Conservation (phyloP, 805 yeast species). For the Candida silvatica region DNA sequence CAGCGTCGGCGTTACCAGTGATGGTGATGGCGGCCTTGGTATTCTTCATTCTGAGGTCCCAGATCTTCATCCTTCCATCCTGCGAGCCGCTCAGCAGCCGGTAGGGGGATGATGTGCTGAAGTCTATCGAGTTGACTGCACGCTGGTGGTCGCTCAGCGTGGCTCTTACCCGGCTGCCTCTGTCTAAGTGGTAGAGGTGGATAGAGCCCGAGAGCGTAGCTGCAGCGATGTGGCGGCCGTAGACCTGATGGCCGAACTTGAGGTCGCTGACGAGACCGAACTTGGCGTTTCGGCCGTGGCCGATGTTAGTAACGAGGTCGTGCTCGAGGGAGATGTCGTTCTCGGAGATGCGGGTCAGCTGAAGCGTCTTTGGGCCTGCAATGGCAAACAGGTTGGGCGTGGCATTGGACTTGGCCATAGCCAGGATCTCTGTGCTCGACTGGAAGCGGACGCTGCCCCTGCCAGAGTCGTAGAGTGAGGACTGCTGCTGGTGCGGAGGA, state of each 20-base stretch:
- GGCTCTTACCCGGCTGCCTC: conserved; percentile 21
- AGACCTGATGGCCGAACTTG: conserved; percentile 32
- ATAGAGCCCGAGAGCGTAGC: conserved; percentile 42
- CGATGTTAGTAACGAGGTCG: conserved; percentile 24
- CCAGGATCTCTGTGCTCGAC: conserved; percentile 25
- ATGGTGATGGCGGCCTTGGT: conserved; percentile 43
- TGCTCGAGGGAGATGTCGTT: conserved; percentile 23
- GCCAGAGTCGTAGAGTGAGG: conserved; percentile 14
- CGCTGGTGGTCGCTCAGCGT: conserved; percentile 33
- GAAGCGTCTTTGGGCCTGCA: conserved; percentile 35
- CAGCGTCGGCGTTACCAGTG: conserved; percentile 63
- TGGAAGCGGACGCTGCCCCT: conserved; percentile 21
- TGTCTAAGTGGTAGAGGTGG: conserved; percentile 21
- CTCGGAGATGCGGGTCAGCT: conserved; percentile 27
- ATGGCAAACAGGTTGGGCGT: conserved; percentile 28
- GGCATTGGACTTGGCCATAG: conserved; percentile 25
- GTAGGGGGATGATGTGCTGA: conserved; percentile 30
- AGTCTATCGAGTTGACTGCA: conserved; percentile 37
- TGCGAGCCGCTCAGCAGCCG: conserved; percentile 59
- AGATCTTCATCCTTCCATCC: conserved; percentile 67
- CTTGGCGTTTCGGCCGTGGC: conserved; percentile 24
- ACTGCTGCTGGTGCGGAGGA: conserved; percentile 13
- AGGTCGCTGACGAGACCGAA: conserved; percentile 35
- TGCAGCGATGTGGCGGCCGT: conserved; percentile 31
- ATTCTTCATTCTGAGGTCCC: conserved; percentile 54